Evolutionary conservation across 202 grass and related monocot species (phyloP).

Genomic region (Bolboschoenoplectus hybrid): DNA sequence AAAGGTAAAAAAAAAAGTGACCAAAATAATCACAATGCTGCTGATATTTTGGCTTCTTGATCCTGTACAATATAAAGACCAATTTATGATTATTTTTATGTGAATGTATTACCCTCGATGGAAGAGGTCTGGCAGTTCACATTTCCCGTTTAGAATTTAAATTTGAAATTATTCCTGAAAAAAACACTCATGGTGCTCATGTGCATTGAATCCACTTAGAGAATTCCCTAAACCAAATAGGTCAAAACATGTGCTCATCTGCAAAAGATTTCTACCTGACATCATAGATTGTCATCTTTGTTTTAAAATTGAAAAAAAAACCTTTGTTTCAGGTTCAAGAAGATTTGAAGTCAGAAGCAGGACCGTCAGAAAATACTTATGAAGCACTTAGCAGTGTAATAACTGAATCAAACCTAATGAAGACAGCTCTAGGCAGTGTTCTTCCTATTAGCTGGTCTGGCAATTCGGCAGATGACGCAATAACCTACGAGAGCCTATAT

Average conservation of each 20-base stretch:
- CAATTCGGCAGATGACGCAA: slow-evolving; percentile 63
- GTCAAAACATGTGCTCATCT: not conserved
- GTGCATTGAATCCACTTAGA: not conserved
- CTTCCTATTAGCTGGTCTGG: slow-evolving; percentile 88
- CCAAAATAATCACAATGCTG: not conserved
- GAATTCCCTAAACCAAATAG: not conserved
- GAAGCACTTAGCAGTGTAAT: slow-evolving; percentile 69
- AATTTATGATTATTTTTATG: slow-evolving; percentile 1
- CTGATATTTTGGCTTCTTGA: slow-evolving; percentile 4
- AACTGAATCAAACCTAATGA: slow-evolving; percentile 80
- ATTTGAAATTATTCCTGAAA: not conserved
- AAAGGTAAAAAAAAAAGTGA: slow-evolving; percentile 16
- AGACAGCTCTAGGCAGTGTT: slow-evolving; percentile 54
- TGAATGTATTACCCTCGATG: not conserved
- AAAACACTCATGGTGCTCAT: not conserved
- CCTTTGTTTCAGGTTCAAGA: slow-evolving; percentile 53
- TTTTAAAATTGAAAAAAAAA: not conserved
- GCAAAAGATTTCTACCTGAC: not conserved
- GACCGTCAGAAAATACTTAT: slow-evolving; percentile 47
- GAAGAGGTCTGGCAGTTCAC: not conserved
- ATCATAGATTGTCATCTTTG: not conserved
- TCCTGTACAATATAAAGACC: not conserved
- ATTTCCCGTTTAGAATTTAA: not conserved
- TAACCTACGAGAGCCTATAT: slow-evolving; percentile 54
- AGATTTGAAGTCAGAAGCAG: slow-evolving; percentile 58